phyloP scores from a whole-genome alignment of 352 stramenopile species.

The Pythium brassicae region DNA sequence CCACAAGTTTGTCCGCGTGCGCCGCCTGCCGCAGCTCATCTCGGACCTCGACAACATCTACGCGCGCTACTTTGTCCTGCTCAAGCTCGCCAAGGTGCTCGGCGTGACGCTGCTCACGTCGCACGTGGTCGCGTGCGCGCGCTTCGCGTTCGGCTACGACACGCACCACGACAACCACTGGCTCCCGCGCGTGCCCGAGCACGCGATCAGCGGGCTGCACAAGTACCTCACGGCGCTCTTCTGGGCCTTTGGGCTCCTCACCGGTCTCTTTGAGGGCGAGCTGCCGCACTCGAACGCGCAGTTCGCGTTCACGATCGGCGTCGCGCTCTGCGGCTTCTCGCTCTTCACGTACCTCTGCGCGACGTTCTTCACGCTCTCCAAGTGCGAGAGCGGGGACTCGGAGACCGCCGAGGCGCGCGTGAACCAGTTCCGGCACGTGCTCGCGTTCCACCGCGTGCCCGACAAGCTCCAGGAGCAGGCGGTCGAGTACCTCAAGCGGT shows the following conservation, averaged over 20 bases:
- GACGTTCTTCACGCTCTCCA: constrained; percentile 74
- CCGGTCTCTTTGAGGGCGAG: constrained; percentile 53
- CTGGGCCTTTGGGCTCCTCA: constrained; percentile 62
- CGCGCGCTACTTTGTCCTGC: constrained; percentile 44
- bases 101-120: constrained; percentile 40
- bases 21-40: constrained; percentile 43
- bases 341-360: constrained; percentile 67
- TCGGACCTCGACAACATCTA: constrained; percentile 65
- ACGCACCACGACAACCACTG: constrained; percentile 36
- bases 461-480: constrained; percentile 40
- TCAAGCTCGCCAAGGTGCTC: constrained; percentile 61
- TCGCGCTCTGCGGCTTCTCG: constrained; percentile 53
- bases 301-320: constrained; percentile 61
- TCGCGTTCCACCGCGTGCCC: constrained; percentile 60
- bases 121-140: constrained; percentile 49
- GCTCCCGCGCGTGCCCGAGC: constrained; percentile 23
- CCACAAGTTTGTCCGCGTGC: constrained; percentile 50
- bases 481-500: constrained; percentile 62
- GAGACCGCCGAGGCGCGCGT: constrained; percentile 58
- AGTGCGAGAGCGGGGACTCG: constrained; percentile 51
- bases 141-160: constrained; percentile 50
- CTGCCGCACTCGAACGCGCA: constrained; percentile 39
- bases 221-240: constrained; percentile 62
- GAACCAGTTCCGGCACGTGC: constrained; percentile 62
- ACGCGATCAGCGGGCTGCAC: constrained; percentile 8